phyloP scores from a whole-genome alignment of 768 basidiomycete species.

The Dendrothele bispora region DNA sequence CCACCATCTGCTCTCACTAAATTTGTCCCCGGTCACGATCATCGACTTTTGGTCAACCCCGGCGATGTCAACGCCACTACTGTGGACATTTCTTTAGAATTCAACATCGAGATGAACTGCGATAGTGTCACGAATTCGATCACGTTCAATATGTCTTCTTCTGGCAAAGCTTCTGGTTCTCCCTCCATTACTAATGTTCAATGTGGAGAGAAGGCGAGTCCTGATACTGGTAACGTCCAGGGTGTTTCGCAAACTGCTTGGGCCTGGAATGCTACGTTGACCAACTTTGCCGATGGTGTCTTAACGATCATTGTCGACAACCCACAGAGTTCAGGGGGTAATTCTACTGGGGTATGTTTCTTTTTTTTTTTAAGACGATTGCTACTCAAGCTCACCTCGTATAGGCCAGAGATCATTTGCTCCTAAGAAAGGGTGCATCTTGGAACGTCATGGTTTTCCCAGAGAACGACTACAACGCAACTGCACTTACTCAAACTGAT shows the following conservation, averaged over 20 bases:
- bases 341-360: constrained; percentile 55
- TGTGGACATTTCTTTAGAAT: constrained; percentile 74
- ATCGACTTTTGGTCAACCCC: constrained; percentile 55
- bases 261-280: constrained; percentile 74
- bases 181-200: constrained; percentile 52
- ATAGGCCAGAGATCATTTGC: constrained; percentile 70
- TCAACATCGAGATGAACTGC: constrained; percentile 78
- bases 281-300: constrained; percentile 80
- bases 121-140: constrained; percentile 61
- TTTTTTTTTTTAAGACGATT: neutral
- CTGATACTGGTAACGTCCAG: constrained; percentile 48
- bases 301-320: constrained; percentile 69
- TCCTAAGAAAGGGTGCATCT: constrained; percentile 75
- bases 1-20: constrained; percentile 74
- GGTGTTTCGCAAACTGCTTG: constrained; percentile 61
- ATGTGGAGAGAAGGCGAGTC: constrained; percentile 51
- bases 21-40: constrained; percentile 87
- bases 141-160: constrained; percentile 68
- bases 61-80: constrained; percentile 52
- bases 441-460: constrained; percentile 90
- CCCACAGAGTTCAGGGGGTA: constrained; percentile 42
- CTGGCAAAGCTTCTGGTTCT: constrained; percentile 48
- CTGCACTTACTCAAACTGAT: constrained; percentile 53
- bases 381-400: neutral
- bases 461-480: constrained; percentile 70